A percentile compares a stretch with the other conserved stretches of the same genome.
Evolutionary conservation across 345 rosid species (phyloP).

Genomic region (Sonneratia alba): DNA sequence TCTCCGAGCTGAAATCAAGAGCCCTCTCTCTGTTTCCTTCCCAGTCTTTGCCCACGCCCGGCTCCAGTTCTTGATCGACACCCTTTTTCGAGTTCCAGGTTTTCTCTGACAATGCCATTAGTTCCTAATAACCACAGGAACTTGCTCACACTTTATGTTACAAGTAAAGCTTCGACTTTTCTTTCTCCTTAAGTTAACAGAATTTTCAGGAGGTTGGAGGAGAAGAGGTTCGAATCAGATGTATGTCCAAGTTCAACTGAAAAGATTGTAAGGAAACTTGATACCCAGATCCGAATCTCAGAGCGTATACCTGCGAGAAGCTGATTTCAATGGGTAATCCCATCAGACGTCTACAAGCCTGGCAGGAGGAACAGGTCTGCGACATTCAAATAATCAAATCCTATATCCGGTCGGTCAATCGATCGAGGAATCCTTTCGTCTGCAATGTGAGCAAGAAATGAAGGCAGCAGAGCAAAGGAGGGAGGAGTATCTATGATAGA

Average conservation of each 20-base stretch:
- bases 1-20: slow-evolving; percentile 20
- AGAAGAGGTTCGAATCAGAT: neutral
- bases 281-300: slow-evolving; percentile 17
- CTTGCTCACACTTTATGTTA: neutral
- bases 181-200: too few species aligned
- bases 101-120: slow-evolving; percentile 37
- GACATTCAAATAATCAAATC: slow-evolving; percentile 21
- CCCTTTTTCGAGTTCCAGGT: slow-evolving; percentile 41
- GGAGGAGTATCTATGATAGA: too few species aligned
- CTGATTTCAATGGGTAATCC: slow-evolving; percentile 13
- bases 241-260: too few species aligned
- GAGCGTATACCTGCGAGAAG: too few species aligned
- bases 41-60: slow-evolving; percentile 22
- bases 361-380: neutral
- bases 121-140: neutral
- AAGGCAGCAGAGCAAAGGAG: too few species aligned
- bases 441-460: too few species aligned
- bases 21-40: slow-evolving; percentile 30
- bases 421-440: too few species aligned
- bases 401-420: neutral
- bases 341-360: slow-evolving; percentile 17
- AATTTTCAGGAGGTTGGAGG: too few species aligned
- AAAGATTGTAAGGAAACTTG: slow-evolving; percentile 6
- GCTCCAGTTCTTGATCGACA: slow-evolving; percentile 21
- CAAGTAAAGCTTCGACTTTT: neutral